These are phyloP conservation scores for Balansia obtecta DNA, from an alignment of 2,329 filamentous ascomycete species.

Conservation along the genomic window DNA sequence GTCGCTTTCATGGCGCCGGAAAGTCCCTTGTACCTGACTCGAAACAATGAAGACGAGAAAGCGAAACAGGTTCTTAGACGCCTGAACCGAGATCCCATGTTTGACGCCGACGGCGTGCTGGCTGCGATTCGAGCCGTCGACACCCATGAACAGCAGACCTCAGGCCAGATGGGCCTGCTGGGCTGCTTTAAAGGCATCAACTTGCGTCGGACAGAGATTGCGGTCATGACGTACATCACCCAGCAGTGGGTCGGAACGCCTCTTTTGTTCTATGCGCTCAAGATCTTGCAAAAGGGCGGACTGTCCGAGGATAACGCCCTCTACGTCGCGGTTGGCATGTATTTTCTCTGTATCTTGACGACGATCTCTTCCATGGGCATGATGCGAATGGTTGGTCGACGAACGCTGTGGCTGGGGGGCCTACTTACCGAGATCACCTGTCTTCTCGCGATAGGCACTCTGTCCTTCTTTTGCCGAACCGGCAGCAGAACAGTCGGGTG, in stretches of 20 bases:
- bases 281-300: conserved; percentile 37
- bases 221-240: conserved; percentile 37
- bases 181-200: conserved; percentile 1
- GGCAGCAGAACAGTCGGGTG: conserved; percentile 9
- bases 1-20: not conserved
- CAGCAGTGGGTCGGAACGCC: conserved; percentile 40
- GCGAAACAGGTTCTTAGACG: not conserved
- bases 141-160: not conserved
- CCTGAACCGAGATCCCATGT: not conserved
- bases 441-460: conserved; percentile 11
- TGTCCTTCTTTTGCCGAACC: not conserved
- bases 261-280: conserved; percentile 40
- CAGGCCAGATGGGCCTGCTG: not conserved
- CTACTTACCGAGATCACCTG: conserved; percentile 21
- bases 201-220: conserved; percentile 24
- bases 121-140: not conserved
- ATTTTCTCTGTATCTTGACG: conserved; percentile 27
- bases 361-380: conserved; percentile 31
- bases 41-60: not conserved
- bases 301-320: conserved; percentile 27
- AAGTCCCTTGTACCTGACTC: not conserved
- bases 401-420: conserved; percentile 29
- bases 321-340: conserved; percentile 30
- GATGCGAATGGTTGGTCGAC: conserved; percentile 27
- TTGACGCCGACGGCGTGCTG: not conserved